These are phyloP conservation scores for Fusarium multiceps DNA, from an alignment of 2,329 filamentous ascomycete species.

Conservation along the genomic window DNA sequence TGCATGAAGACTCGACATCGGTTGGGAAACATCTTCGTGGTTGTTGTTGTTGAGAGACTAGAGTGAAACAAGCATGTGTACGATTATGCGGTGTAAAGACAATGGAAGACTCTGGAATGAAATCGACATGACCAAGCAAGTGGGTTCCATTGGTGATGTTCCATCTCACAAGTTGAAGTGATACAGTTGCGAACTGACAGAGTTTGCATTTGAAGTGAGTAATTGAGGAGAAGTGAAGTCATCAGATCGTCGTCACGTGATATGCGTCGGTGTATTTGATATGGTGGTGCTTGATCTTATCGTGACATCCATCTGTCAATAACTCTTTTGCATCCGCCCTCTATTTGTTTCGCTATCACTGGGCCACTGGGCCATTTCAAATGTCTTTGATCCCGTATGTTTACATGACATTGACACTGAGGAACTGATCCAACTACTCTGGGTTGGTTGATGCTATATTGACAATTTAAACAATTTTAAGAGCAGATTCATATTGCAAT, in stretches of 20 bases:
- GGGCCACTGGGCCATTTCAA: fast-evolving
- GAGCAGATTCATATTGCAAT: background rate
- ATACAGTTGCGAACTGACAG: conserved; percentile 3
- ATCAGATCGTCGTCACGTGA: conserved; percentile 25
- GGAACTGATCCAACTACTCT: background rate
- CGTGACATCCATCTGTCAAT: background rate
- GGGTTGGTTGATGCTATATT: background rate
- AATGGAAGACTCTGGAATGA: background rate
- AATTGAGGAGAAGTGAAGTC: conserved; percentile 29
- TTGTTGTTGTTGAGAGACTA: conserved; percentile 11
- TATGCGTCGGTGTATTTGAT: background rate
- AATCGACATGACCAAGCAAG: background rate
- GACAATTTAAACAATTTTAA: background rate
- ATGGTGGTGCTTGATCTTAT: background rate
- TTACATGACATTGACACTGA: background rate
- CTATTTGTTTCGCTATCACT: no score
- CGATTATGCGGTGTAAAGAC: background rate
- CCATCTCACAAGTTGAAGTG: background rate
- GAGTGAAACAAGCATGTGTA: conserved; percentile 5
- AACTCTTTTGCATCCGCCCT: background rate
- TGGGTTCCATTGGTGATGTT: background rate
- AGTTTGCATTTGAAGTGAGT: conserved; percentile 12
- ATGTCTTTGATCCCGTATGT: background rate
- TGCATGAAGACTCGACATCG: background rate
- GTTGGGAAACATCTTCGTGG: conserved; percentile 1